Percentiles rank a stretch among this genome's conserved stretches.
Conservation (phyloP, 306 rosid genomes). For the Prunus fruticosa region DNA sequence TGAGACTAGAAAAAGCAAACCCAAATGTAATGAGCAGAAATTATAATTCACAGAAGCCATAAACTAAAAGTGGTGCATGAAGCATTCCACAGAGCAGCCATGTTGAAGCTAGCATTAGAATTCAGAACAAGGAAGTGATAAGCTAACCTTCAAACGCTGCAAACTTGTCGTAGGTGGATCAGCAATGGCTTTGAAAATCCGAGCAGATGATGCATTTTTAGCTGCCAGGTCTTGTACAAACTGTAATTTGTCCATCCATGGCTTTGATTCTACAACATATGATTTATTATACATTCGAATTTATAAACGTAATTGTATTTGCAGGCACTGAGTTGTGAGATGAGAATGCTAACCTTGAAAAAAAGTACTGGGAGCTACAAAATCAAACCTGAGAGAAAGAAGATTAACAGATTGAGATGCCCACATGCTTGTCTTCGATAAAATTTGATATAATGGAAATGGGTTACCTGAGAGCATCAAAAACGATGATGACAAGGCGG, state of each 20-base stretch:
- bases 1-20: background rate
- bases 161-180: conserved; percentile 98
- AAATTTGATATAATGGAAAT: background rate
- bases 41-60: background rate
- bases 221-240: conserved; percentile 59
- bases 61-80: background rate
- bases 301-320: background rate
- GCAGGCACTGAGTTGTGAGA: background rate
- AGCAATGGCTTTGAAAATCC: conserved; percentile 91
- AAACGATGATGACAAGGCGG: conserved; percentile 66
- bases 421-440: background rate
- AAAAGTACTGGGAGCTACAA: conserved; percentile 84
- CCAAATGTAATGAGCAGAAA: background rate
- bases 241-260: conserved; percentile 81
- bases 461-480: conserved; percentile 73
- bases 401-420: background rate
- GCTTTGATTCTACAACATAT: conserved; percentile 53
- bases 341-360: conserved; percentile 52
- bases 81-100: background rate
- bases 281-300: background rate
- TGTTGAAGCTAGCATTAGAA: background rate
- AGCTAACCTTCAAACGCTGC: conserved; percentile 87
- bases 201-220: conserved; percentile 52
- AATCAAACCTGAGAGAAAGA: conserved; percentile 67
- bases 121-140: background rate